Evolutionary conservation across 441 rosid species (phyloP).

Genomic region (Gossypium aridum): DNA sequence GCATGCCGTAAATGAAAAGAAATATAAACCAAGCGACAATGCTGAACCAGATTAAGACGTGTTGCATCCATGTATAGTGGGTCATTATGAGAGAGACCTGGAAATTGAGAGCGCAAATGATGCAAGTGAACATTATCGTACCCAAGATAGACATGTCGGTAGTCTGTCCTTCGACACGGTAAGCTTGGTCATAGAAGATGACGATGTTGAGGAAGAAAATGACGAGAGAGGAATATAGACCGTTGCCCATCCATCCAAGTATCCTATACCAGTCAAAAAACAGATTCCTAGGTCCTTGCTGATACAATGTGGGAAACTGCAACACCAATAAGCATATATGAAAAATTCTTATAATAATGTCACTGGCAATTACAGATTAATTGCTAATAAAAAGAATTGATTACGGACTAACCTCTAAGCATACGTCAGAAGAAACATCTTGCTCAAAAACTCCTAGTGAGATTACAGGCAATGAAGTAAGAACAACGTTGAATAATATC

Average conservation of each 20-base stretch:
- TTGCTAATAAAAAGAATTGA: neutral
- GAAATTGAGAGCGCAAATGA: conserved; percentile 81
- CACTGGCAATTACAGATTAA: neutral
- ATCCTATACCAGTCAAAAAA: conserved; percentile 93
- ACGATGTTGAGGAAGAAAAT: conserved; percentile 70
- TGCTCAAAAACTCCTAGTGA: conserved; percentile 98
- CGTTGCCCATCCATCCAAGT: conserved; percentile 95
- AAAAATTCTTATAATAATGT: conserved; percentile 3
- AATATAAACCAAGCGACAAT: conserved; percentile 72
- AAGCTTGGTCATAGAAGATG: conserved; percentile 65
- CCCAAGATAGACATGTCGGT: conserved; percentile 89
- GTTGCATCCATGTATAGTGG: conserved; percentile 99
- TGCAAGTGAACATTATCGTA: conserved; percentile 93
- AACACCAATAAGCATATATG: conserved; percentile 16
- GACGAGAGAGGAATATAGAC: conserved; percentile 65
- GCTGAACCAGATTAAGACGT: conserved; percentile 89
- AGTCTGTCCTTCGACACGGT: conserved; percentile 69
- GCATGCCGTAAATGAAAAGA: conserved; percentile 74
- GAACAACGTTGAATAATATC: conserved; percentile 86
- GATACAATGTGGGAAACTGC: conserved; percentile 95
- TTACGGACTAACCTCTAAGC: conserved; percentile 67
- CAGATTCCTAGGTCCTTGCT: conserved; percentile 88
- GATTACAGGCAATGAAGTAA: conserved; percentile 92
- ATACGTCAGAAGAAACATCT: conserved; percentile 93
- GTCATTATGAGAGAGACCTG: conserved; percentile 92